phyloP scores from a whole-genome alignment of 2,329 filamentous ascomycete genomes.

The Nannizzia gypsea region DNA sequence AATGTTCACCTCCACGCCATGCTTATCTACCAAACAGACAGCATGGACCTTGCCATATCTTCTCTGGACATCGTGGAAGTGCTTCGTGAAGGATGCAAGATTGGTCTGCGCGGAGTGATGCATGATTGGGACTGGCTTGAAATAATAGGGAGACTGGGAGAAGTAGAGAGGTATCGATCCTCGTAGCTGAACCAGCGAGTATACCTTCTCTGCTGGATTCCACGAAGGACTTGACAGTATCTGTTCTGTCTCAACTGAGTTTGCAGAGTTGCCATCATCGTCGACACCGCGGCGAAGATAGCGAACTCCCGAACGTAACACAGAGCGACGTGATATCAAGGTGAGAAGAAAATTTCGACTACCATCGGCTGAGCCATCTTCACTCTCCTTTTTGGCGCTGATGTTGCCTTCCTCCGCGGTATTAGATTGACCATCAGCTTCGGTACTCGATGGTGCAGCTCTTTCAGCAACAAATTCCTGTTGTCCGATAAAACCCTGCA shows the following conservation, averaged over 20 bases:
- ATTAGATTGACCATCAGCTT: background rate
- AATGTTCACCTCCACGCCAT: slow-evolving; percentile 66
- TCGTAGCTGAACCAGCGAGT: slow-evolving; percentile 77
- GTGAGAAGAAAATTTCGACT: slow-evolving; percentile 61
- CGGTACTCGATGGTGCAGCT: slow-evolving; percentile 13
- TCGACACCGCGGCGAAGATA: slow-evolving; percentile 86
- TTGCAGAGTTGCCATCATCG: slow-evolving; percentile 77
- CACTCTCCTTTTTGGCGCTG: slow-evolving; percentile 27
- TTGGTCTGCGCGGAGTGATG: slow-evolving; percentile 75
- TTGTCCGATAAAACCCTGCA: slow-evolving; percentile 93
- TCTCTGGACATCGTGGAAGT: slow-evolving; percentile 58
- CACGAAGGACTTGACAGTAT: slow-evolving; percentile 64
- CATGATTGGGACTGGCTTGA: slow-evolving; percentile 74
- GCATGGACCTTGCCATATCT: slow-evolving; percentile 68
- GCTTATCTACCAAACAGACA: slow-evolving; percentile 79
- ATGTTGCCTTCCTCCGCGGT: slow-evolving; percentile 14
- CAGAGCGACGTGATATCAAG: slow-evolving; percentile 77
- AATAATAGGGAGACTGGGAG: slow-evolving; percentile 83
- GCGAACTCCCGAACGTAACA: slow-evolving; percentile 72
- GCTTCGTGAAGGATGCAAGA: slow-evolving; percentile 61
- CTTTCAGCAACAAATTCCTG: slow-evolving; percentile 60
- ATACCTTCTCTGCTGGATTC: slow-evolving; percentile 50
- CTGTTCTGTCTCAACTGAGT: slow-evolving; percentile 90
- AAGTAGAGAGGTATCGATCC: slow-evolving; percentile 94
- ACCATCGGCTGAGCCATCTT: slow-evolving; percentile 15